Percentiles rank a stretch among this genome's conserved stretches.
Evolutionary conservation across 106 monocot species (phyloP).

Genomic region (Acorus calamus): DNA sequence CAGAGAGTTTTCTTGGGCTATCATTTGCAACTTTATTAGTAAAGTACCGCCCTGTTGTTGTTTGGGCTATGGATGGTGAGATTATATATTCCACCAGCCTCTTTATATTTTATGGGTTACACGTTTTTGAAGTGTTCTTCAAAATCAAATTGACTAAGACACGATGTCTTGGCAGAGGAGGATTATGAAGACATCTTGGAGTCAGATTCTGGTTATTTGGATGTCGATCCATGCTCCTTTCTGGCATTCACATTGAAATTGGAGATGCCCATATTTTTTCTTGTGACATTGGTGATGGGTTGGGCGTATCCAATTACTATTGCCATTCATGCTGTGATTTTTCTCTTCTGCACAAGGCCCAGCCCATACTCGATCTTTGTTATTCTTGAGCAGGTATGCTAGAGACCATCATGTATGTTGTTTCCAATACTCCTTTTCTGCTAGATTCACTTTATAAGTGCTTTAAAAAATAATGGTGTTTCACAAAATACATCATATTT

Average conservation of each 20-base stretch:
- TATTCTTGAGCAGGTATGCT: conserved; percentile 66
- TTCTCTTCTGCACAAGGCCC: conserved; percentile 74
- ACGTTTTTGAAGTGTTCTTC: not conserved
- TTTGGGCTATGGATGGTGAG: conserved; percentile 50
- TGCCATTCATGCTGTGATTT: conserved; percentile 44
- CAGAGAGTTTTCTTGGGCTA: conserved; percentile 33
- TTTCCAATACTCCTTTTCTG: too few species aligned
- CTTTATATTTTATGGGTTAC: not conserved
- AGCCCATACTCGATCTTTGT: conserved; percentile 66
- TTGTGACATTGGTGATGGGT: conserved; percentile 41
- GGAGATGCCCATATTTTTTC: conserved; percentile 50
- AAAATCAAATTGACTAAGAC: too few species aligned
- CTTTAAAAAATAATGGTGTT: too few species aligned
- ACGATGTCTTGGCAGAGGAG: conserved; percentile 4
- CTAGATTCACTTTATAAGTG: too few species aligned
- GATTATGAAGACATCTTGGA: conserved; percentile 19
- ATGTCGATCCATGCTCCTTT: conserved; percentile 36
- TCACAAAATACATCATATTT: too few species aligned
- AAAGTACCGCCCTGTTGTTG: conserved; percentile 8
- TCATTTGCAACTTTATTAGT: conserved; percentile 18
- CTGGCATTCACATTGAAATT: conserved; percentile 59
- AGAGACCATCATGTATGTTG: not conserved
- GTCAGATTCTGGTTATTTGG: conserved; percentile 30
- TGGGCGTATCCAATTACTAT: conserved; percentile 65
- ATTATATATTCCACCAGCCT: not conserved